These are phyloP conservation scores for Cladosporium colombiae DNA, from an alignment of 2,329 filamentous ascomycete genomes.

Conservation along the genomic window DNA sequence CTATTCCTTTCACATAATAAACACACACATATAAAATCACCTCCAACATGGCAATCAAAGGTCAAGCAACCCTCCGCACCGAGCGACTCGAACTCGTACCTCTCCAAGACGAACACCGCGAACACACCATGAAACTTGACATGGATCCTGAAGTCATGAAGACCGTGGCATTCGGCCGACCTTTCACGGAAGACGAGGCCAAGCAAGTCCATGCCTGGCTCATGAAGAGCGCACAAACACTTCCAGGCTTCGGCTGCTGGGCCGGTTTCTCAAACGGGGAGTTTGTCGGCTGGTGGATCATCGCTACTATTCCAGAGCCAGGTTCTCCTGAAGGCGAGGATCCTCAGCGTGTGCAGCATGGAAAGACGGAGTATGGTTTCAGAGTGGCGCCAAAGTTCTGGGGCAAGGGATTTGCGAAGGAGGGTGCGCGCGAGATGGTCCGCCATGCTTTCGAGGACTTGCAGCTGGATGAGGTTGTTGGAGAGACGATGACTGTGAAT, in stretches of 20 bases:
- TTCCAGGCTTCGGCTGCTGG: constrained; percentile 20
- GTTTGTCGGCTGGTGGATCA: constrained; percentile 38
- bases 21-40: not conserved
- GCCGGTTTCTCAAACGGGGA: constrained; percentile 24
- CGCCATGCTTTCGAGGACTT: constrained; percentile 36
- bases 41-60: constrained; percentile 1
- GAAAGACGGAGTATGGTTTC: constrained; percentile 33
- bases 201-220: constrained; percentile 20
- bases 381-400: constrained; percentile 35
- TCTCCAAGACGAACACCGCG: constrained; percentile 14
- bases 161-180: constrained; percentile 19
- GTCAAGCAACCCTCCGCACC: constrained; percentile 14
- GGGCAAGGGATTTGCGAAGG: constrained; percentile 37
- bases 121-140: constrained; percentile 19
- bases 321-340: not conserved
- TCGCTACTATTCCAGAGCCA: constrained; percentile 26
- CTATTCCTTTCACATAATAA: not conserved
- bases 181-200: constrained; percentile 21
- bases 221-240: constrained; percentile 5
- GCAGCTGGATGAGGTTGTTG: constrained; percentile 29
- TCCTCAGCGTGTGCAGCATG: not conserved
- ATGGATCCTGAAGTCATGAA: constrained; percentile 22
- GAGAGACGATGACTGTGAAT: constrained; percentile 39
- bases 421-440: constrained; percentile 34
- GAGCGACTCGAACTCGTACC: constrained; percentile 14